Conservation (phyloP, 192 early-diverging fungal genomes). For the Coemansia sp. region DNA sequence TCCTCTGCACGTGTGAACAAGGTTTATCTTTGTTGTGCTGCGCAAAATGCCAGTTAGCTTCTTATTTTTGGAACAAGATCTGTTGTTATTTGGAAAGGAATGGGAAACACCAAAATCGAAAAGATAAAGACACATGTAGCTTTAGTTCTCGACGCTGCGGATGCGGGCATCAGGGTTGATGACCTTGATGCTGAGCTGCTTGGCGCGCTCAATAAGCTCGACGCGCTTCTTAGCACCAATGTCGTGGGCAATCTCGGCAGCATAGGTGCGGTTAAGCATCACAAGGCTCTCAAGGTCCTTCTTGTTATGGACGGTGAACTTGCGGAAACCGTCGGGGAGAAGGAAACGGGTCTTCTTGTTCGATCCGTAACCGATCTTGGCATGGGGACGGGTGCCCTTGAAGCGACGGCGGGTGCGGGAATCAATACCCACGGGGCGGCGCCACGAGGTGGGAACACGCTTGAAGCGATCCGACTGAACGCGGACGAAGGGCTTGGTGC, state of each 20-base stretch:
- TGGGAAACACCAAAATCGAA: constrained; percentile 1
- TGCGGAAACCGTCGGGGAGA: constrained; percentile 98
- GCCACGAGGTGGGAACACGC: constrained; percentile 94
- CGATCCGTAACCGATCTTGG: constrained; percentile 99
- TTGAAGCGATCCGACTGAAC: constrained; percentile 99
- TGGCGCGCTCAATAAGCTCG: constrained; percentile 89
- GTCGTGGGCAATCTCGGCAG: constrained; percentile 99
- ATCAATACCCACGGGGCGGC: constrained; percentile 99
- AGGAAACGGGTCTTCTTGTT: constrained; percentile 95
- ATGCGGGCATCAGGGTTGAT: constrained; percentile 90
- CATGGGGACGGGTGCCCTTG: constrained; percentile 96
- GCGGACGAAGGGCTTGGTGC: constrained; percentile 94
- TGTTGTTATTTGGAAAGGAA: constrained; percentile 15
- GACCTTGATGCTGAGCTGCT: constrained; percentile 95
- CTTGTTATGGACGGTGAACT: constrained; percentile 92
- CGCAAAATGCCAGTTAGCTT: background rate
- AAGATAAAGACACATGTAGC: constrained; percentile 12
- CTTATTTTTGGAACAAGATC: background rate
- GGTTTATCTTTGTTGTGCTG: too few species aligned
- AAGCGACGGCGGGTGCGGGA: constrained; percentile 96
- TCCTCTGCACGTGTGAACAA: too few species aligned
- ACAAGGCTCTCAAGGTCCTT: constrained; percentile 92
- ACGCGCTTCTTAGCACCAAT: constrained; percentile 93
- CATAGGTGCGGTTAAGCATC: constrained; percentile 99
- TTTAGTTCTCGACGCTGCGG: constrained; percentile 72